Conservation (phyloP, 2,329 filamentous ascomycete genomes). For the Botrytis byssoidea region DNA sequence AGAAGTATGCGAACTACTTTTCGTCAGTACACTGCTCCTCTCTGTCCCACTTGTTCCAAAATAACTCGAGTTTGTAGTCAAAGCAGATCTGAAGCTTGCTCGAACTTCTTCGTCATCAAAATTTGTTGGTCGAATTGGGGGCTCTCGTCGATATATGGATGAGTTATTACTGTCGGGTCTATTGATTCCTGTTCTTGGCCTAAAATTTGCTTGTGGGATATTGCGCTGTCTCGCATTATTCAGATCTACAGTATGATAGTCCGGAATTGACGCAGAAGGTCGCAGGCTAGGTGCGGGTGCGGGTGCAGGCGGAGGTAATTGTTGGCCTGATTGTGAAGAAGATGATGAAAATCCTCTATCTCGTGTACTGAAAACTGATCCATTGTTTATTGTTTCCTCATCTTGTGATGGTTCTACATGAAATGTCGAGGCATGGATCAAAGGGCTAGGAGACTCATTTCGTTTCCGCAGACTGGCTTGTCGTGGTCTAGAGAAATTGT, state of each 20-base stretch:
- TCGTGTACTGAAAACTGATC: slow-evolving; percentile 23
- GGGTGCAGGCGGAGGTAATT: slow-evolving; percentile 14
- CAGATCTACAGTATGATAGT: slow-evolving; percentile 36
- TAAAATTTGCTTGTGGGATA: slow-evolving; percentile 32
- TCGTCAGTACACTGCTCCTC: slow-evolving; percentile 77
- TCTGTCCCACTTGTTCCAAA: slow-evolving; percentile 69
- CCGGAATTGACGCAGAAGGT: slow-evolving; percentile 38
- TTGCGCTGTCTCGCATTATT: slow-evolving; percentile 37
- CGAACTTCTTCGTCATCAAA: slow-evolving; percentile 45
- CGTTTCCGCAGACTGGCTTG: slow-evolving; percentile 32
- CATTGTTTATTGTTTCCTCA: slow-evolving; percentile 27
- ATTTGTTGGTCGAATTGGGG: slow-evolving; percentile 28
- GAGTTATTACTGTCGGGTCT: slow-evolving; percentile 35
- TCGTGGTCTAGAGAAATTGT: slow-evolving; percentile 38
- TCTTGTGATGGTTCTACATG: slow-evolving; percentile 29
- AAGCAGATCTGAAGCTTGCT: slow-evolving; percentile 58
- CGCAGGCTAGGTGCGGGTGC: slow-evolving; percentile 26
- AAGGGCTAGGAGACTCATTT: slow-evolving; percentile 35
- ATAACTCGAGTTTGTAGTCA: slow-evolving; percentile 58
- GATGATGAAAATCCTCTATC: slow-evolving; percentile 36
- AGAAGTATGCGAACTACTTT: slow-evolving; percentile 71
- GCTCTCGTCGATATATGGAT: slow-evolving; percentile 32
- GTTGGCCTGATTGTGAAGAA: slow-evolving; percentile 34
- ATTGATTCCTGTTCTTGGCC: slow-evolving; percentile 26
- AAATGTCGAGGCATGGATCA: slow-evolving; percentile 30